A percentile compares a stretch with the other conserved stretches of the same genome.
These are phyloP conservation scores for Senna siamea DNA, from an alignment of 306 rosid genomes.

Conservation along the genomic window DNA sequence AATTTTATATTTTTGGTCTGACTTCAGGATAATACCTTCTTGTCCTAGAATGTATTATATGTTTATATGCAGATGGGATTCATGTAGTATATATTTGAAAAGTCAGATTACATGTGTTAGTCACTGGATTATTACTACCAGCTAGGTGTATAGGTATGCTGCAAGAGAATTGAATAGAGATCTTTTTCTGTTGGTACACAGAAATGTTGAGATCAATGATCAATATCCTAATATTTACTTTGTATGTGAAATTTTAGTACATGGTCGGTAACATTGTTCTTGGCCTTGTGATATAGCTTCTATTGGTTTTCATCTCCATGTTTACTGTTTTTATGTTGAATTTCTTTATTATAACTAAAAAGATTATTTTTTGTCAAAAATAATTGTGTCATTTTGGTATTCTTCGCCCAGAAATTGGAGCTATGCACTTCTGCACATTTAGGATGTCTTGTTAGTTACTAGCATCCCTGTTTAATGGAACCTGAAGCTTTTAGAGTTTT, in stretches of 20 bases:
- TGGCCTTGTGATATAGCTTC: background rate
- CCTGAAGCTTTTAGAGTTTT: slow-evolving; percentile 13
- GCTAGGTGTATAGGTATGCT: background rate
- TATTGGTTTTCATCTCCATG: background rate
- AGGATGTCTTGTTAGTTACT: background rate
- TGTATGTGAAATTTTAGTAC: background rate
- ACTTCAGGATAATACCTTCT: slow-evolving; percentile 4
- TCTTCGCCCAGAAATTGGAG: background rate
- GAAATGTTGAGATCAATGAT: background rate
- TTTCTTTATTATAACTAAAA: background rate
- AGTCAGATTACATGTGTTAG: background rate
- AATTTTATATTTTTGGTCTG: slow-evolving; percentile 4
- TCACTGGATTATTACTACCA: slow-evolving; percentile 6
- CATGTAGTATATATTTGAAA: background rate
- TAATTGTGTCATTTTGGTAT: background rate
- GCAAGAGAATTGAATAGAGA: slow-evolving; percentile 14
- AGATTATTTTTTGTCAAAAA: background rate
- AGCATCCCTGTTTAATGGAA: background rate
- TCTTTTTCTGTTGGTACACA: slow-evolving; percentile 4
- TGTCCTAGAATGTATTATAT: background rate
- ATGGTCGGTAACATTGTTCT: background rate
- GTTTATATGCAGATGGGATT: background rate
- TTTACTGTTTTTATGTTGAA: background rate
- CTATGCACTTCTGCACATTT: background rate
- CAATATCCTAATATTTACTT: background rate